Evolutionary conservation across 345 rosid species (phyloP), one percentile per base, ranked within the genome.

Genomic region (Gossypium thurberi): DNA sequence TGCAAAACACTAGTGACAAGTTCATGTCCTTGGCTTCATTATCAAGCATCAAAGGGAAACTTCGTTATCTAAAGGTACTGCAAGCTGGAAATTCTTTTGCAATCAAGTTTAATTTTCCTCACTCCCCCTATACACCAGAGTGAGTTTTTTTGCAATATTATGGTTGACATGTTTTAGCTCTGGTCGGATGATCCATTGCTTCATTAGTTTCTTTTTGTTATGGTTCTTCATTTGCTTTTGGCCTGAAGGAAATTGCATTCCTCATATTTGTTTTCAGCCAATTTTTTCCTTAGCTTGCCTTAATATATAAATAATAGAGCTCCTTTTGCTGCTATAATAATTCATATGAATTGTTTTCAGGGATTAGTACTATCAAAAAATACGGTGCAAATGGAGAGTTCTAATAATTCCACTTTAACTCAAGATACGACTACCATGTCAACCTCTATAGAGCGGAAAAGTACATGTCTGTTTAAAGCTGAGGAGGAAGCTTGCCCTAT

Each of bases 1-100:
- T 87, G 69, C 78, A 82, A 70, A 86, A 89, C 79, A 85, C 97
- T 6, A 89, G 63, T 75, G 98, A 94, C 8, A 94, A 94, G 78
- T 90, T 94, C 79, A 77, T 87, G 72, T 84, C 98, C 48, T 79
- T 85, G 83, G 72, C 87, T 75, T 78, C 80, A 64, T 76, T 94
- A 74, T 81, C 87, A 70, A 84, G 80, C 48, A 81, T 85, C 72
- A 92, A 85, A 76, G 98, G 98, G 72, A 94, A 88, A 74, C 97
- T 94, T 59, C 94, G 98, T 65, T 94, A 92, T 80, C 81, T 94
- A 81, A 87, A 94, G 98, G 98, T 92, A 85, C 51, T 2, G 66
- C 55, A 46, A 57, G 51, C 12, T 55, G 26, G 21, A 52, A 68
- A 20, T 21, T 48, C 26, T 21, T 71, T 71, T 62, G 48, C 1